Percentiles rank a stretch among this genome's conserved stretches.
Evolutionary conservation across 1,139 yeast species (phyloP).

Genomic region (Saccharomycopsis hybrid): DNA sequence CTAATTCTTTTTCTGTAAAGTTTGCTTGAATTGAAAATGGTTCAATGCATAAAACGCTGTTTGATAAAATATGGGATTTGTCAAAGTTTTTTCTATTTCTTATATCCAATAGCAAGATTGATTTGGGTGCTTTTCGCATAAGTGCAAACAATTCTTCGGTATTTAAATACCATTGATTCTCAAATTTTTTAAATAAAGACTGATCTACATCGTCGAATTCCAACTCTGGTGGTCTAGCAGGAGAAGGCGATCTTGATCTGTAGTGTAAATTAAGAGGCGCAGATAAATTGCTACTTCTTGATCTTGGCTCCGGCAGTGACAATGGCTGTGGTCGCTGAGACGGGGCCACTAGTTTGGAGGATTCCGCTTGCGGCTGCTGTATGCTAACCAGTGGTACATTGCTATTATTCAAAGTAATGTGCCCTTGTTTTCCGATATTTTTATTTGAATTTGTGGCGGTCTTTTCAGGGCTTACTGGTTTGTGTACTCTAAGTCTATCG

Average conservation of each 20-base stretch:
- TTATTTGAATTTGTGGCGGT: not conserved
- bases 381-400: not conserved
- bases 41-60: conserved; percentile 61
- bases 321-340: not conserved
- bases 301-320: not conserved
- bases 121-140: conserved; percentile 21
- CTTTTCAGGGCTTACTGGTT: not conserved
- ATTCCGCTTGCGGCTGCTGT: too few species aligned
- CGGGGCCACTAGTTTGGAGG: too few species aligned
- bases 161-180: conserved; percentile 8
- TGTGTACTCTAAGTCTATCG: conserved; percentile 10
- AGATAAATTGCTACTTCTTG: not conserved
- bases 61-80: conserved; percentile 50
- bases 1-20: conserved; percentile 54
- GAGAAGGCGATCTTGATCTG: conserved; percentile 19
- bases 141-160: conserved; percentile 17
- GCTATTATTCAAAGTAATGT: not conserved
- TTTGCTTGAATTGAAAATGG: conserved; percentile 48
- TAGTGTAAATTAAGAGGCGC: conserved; percentile 18
- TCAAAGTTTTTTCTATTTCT: conserved; percentile 54
- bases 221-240: conserved; percentile 2
- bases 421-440: not conserved
- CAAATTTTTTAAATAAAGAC: not conserved
- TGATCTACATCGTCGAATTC: conserved; percentile 7
- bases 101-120: conserved; percentile 54